Percentiles rank a stretch among this genome's conserved stretches.
phyloP scores from a whole-genome alignment of 352 stramenopile species.

The Globisporangium rhizosaccharum region DNA sequence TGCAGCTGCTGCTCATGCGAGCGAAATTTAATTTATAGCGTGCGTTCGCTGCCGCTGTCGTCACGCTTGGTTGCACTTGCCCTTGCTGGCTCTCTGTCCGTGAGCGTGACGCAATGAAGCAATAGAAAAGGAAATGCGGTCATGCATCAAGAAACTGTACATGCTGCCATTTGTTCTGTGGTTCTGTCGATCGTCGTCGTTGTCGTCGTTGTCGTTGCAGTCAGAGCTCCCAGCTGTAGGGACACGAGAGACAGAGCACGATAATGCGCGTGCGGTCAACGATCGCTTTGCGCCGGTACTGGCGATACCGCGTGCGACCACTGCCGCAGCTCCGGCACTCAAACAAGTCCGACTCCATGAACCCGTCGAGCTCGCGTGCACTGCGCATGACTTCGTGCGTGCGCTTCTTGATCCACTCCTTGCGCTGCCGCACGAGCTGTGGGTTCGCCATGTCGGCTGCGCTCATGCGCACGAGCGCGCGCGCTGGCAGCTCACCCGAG shows the following conservation, averaged over 20 bases:
- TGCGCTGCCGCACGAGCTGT: constrained; percentile 68
- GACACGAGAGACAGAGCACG: constrained; percentile 70
- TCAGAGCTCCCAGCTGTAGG: constrained; percentile 78
- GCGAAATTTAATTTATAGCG: constrained; percentile 15
- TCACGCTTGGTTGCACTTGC: not conserved
- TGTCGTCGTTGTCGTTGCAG: not conserved
- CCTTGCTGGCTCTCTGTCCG: no score
- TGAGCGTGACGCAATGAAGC: no score
- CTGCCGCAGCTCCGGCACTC: constrained; percentile 78
- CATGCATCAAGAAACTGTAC: not conserved
- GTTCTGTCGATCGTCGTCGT: not conserved
- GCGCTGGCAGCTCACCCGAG: constrained; percentile 42
- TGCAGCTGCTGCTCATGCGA: constrained; percentile 1
- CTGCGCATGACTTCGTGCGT: constrained; percentile 82
- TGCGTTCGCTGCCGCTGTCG: constrained; percentile 6
- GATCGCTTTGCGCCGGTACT: constrained; percentile 79
- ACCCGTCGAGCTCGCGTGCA: constrained; percentile 51
- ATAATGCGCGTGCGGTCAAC: constrained; percentile 82
- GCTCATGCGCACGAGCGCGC: constrained; percentile 70
- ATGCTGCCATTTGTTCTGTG: not conserved
- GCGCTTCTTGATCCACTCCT: constrained; percentile 84
- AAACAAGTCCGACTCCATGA: constrained; percentile 74
- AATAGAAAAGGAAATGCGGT: no score
- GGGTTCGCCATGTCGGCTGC: constrained; percentile 83
- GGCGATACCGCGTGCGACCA: constrained; percentile 67